Conservation (phyloP, 805 yeast genomes). For the Torulaspora maleeae region DNA sequence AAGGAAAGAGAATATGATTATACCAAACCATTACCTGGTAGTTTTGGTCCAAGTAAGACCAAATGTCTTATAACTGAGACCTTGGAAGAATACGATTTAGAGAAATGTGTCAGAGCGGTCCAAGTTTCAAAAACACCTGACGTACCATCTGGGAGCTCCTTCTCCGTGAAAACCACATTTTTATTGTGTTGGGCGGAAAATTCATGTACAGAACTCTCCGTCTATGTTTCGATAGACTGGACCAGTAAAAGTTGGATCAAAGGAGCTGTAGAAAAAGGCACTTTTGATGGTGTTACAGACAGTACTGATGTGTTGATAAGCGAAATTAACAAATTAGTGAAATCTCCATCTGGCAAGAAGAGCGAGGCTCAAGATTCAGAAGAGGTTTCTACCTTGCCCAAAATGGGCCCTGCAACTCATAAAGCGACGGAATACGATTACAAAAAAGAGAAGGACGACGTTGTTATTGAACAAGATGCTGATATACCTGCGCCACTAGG, state of each 20-base stretch:
- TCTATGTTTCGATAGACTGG: constrained; percentile 62
- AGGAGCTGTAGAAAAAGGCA: constrained; percentile 68
- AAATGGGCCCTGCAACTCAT: constrained; percentile 40
- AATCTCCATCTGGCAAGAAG: constrained; percentile 16
- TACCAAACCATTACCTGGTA: constrained; percentile 57
- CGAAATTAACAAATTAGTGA: constrained; percentile 41
- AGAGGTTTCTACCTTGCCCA: constrained; percentile 28
- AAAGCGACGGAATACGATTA: constrained; percentile 44
- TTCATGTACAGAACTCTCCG: constrained; percentile 49
- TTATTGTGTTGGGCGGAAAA: constrained; percentile 59
- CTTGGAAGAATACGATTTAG: constrained; percentile 48
- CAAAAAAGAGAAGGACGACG: constrained; percentile 46
- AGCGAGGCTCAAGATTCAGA: constrained; percentile 19
- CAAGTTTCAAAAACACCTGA: constrained; percentile 69
- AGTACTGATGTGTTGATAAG: constrained; percentile 46
- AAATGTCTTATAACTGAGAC: constrained; percentile 59
- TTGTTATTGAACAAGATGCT: constrained; percentile 47
- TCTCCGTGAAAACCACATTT: constrained; percentile 54
- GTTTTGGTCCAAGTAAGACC: constrained; percentile 77
- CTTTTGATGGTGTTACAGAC: constrained; percentile 67
- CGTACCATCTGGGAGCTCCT: constrained; percentile 74
- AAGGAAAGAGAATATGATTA: constrained; percentile 50
- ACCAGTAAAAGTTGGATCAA: constrained; percentile 74
- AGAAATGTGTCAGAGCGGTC: constrained; percentile 44
- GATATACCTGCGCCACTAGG: constrained; percentile 62